Evolutionary conservation across 2,329 filamentous ascomycete genomes (phyloP).

Genomic region (Botryotinia globosa): DNA sequence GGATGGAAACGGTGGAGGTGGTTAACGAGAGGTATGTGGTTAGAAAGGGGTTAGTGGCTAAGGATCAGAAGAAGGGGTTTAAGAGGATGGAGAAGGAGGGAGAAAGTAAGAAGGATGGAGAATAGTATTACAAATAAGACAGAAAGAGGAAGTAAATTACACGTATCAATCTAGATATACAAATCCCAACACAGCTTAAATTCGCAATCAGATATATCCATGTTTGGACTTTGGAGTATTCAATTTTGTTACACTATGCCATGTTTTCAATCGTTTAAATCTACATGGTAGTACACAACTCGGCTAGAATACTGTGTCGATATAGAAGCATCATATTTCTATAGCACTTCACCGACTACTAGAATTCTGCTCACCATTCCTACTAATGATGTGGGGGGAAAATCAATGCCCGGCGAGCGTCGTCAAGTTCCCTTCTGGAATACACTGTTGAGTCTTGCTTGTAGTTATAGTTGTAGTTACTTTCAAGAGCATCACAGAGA

Average conservation of each 20-base stretch:
- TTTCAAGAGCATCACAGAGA: background rate
- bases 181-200: background rate
- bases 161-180: background rate
- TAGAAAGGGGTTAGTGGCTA: conserved; percentile 51
- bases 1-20: conserved; percentile 51
- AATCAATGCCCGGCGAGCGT: background rate
- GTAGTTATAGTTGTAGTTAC: background rate
- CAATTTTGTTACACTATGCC: background rate
- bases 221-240: background rate
- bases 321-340: background rate
- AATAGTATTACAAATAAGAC: background rate
- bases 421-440: background rate
- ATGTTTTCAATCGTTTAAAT: background rate
- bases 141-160: background rate
- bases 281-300: background rate
- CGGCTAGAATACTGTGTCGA: background rate
- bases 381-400: accelerated
- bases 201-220: background rate
- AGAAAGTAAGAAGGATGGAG: background rate
- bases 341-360: background rate
- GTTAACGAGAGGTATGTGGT: conserved; percentile 61
- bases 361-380: background rate
- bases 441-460: background rate
- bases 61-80: conserved; percentile 19
- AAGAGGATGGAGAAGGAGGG: conserved; percentile 1